A percentile compares a stretch with the other conserved stretches of the same genome.
Evolutionary conservation across 164 flowering plant species (phyloP).

Genomic region (Litsea cubeba): DNA sequence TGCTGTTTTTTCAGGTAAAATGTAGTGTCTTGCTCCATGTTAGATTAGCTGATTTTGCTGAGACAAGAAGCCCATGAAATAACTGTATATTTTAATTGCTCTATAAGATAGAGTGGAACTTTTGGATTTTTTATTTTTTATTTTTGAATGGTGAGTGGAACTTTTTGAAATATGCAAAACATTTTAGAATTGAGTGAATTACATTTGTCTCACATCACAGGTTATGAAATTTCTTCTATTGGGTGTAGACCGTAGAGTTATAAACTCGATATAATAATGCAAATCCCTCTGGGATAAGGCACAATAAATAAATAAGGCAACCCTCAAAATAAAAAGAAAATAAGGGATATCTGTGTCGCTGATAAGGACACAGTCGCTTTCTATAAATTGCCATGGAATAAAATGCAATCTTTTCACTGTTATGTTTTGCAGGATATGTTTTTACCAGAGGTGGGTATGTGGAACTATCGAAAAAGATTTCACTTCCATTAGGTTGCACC

Average conservation of each 20-base stretch:
- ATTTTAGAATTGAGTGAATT: background rate
- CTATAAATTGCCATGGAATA: background rate
- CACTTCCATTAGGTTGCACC: conserved; percentile 79
- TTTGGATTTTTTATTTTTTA: too few relatives aligned
- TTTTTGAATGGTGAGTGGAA: too few relatives aligned
- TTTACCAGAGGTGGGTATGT: conserved; percentile 95
- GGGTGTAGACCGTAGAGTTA: background rate
- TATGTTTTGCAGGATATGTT: conserved; percentile 60
- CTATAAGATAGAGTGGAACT: too few relatives aligned
- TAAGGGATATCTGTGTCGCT: background rate
- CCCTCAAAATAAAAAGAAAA: background rate
- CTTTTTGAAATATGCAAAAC: too few relatives aligned
- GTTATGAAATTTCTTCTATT: background rate
- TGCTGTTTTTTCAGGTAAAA: conserved; percentile 84
- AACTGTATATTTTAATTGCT: background rate
- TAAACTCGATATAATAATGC: background rate
- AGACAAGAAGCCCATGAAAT: background rate
- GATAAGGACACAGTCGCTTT: background rate
- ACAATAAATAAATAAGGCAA: too few relatives aligned
- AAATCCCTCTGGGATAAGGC: background rate
- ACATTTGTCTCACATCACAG: background rate
- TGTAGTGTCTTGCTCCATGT: background rate
- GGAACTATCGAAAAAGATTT: conserved; percentile 70
- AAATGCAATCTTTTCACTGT: background rate
- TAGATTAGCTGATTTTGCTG: background rate